Percentiles rank a stretch among this genome's conserved stretches.
Evolutionary conservation across 192 early-diverging fungal genomes (phyloP).

Genomic region (Coemansia sp.): DNA sequence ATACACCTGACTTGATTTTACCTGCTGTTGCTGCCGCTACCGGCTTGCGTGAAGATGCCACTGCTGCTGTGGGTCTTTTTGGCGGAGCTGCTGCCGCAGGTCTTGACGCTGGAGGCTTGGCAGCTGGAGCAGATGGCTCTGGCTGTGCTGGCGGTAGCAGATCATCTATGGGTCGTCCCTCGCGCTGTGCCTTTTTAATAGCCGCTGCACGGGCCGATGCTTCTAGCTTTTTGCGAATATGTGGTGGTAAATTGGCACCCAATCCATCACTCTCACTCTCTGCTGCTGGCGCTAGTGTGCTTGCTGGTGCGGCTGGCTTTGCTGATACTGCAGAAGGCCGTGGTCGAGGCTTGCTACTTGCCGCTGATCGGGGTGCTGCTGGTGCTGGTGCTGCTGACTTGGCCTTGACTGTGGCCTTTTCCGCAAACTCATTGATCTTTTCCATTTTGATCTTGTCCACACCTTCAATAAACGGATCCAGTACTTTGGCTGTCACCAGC

Average conservation of each 20-base stretch:
- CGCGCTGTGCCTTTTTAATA: constrained; percentile 50
- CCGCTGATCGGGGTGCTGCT: constrained; percentile 13
- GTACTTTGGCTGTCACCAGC: constrained; percentile 73
- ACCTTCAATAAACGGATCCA: constrained; percentile 72
- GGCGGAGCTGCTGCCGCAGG: constrained; percentile 16
- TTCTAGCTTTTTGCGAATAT: constrained; percentile 53
- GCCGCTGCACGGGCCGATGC: constrained; percentile 51
- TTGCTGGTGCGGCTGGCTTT: not conserved
- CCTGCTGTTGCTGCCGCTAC: constrained; percentile 26
- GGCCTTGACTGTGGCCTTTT: constrained; percentile 80
- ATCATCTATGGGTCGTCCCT: constrained; percentile 35
- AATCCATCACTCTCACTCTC: constrained; percentile 9
- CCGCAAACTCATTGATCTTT: constrained; percentile 85
- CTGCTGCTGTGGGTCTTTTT: constrained; percentile 13
- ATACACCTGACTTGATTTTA: constrained; percentile 22
- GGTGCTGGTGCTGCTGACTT: constrained; percentile 56
- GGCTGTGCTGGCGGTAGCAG: constrained; percentile 19
- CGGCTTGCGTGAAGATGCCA: constrained; percentile 36
- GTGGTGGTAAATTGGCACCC: constrained; percentile 47
- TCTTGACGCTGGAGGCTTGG: constrained; percentile 8
- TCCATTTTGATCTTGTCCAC: constrained; percentile 84
- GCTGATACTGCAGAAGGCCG: constrained; percentile 16
- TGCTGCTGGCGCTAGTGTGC: not conserved
- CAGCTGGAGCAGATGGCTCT: constrained; percentile 12
- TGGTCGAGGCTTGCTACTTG: constrained; percentile 18